phyloP scores from a whole-genome alignment of 2,329 filamentous ascomycete species.

The Aspergillus tanneri region DNA sequence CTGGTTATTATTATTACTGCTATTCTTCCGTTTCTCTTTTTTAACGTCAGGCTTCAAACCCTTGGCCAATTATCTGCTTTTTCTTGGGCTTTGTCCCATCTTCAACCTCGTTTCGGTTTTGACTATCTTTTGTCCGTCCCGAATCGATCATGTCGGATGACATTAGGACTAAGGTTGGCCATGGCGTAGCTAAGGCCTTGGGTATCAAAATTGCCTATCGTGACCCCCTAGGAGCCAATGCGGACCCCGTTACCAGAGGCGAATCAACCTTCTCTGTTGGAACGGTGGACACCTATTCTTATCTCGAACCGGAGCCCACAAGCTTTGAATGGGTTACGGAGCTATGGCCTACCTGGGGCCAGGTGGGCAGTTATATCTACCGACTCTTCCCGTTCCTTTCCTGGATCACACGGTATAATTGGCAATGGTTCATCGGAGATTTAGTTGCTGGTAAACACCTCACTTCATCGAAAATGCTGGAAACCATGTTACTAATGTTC shows the following conservation, averaged over 20 bases:
- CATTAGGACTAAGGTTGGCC: conserved; percentile 61
- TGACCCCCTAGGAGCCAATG: conserved; percentile 52
- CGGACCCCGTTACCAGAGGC: conserved; percentile 67
- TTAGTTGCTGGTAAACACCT: conserved; percentile 70
- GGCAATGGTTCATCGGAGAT: conserved; percentile 85
- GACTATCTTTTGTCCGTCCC: background rate
- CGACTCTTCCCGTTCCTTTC: conserved; percentile 81
- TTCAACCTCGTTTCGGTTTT: background rate
- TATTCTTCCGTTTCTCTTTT: background rate
- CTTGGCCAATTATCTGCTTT: background rate
- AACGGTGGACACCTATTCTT: conserved; percentile 74
- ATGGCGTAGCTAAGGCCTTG: conserved; percentile 71
- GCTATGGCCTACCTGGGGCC: conserved; percentile 58
- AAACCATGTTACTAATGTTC: conserved; percentile 7
- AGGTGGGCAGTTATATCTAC: conserved; percentile 61
- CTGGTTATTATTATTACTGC: too few relatives aligned
- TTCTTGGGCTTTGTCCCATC: background rate
- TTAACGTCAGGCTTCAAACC: background rate
- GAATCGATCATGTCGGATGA: conserved; percentile 34
- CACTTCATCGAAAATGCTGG: background rate
- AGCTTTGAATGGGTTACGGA: conserved; percentile 69
- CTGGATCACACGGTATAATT: conserved; percentile 90
- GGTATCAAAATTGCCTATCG: conserved; percentile 77
- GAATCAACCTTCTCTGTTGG: conserved; percentile 75
- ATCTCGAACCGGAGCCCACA: conserved; percentile 79